Conservation (phyloP, 1,284 basidiomycete species). For the Takashimella koratensis region DNA sequence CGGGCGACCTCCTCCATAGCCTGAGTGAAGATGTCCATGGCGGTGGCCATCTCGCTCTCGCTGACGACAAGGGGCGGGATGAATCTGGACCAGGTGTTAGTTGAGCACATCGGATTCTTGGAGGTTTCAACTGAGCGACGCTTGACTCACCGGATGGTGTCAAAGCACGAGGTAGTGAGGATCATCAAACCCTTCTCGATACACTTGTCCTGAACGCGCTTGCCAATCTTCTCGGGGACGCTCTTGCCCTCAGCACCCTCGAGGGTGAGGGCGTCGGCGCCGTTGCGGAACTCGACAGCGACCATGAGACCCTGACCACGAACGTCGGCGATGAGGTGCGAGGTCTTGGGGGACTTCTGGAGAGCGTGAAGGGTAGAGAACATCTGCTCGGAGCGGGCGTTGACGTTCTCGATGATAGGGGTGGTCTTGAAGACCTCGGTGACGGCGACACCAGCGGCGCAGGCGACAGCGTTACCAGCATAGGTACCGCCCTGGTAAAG, state of each 20-base stretch:
- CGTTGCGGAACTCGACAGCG: conserved; percentile 39
- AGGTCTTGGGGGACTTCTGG: conserved; percentile 50
- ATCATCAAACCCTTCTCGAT: conserved; percentile 78
- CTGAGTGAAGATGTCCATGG: conserved; percentile 59
- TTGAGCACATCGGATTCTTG: no score
- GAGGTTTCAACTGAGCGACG: no score
- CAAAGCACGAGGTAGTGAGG: conserved; percentile 49
- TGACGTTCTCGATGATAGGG: conserved; percentile 72
- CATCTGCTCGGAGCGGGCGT: conserved; percentile 68
- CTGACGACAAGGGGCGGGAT: conserved; percentile 68
- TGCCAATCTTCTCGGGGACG: conserved; percentile 64
- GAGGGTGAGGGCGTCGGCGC: conserved; percentile 25
- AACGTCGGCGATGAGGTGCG: conserved; percentile 50
- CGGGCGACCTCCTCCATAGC: conserved; percentile 62
- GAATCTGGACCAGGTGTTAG: no score
- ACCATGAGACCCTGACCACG: conserved; percentile 51
- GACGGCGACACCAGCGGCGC: conserved; percentile 80
- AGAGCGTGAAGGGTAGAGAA: conserved; percentile 58
- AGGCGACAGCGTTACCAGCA: conserved; percentile 82
- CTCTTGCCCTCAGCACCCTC: conserved; percentile 43
- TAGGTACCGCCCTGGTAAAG: conserved; percentile 73
- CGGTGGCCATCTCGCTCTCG: conserved; percentile 60
- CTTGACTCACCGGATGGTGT: conserved; percentile 36
- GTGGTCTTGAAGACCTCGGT: conserved; percentile 73
- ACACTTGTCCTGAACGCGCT: conserved; percentile 72